phyloP scores from a whole-genome alignment of 495 filamentous ascomycete species.

The Penicillium psychrofluorescens region DNA sequence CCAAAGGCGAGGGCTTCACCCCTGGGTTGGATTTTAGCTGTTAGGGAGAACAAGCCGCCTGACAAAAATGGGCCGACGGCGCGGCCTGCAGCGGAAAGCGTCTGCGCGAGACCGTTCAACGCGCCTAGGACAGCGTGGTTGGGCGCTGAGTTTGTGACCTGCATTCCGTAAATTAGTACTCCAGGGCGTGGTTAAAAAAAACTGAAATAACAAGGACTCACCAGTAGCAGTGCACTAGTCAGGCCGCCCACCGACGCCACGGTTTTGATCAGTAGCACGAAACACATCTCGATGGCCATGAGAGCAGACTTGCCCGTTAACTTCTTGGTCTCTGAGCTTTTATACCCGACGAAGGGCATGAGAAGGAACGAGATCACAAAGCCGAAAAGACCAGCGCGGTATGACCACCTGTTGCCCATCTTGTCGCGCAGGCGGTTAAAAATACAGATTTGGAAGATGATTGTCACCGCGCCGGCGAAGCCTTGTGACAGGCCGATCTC shows the following conservation, averaged over 20 bases:
- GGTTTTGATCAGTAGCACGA: slow-evolving; percentile 78
- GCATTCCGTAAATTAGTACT: slow-evolving; percentile 6
- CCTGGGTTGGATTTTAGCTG: slow-evolving; percentile 60
- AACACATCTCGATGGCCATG: slow-evolving; percentile 61
- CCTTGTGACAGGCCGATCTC: slow-evolving; percentile 83
- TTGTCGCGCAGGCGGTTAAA: slow-evolving; percentile 74
- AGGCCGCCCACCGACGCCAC: slow-evolving; percentile 82
- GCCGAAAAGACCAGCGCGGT: slow-evolving; percentile 69
- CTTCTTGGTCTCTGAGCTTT: slow-evolving; percentile 40
- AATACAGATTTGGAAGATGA: slow-evolving; percentile 78
- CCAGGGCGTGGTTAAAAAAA: not conserved
- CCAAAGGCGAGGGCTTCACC: slow-evolving; percentile 84
- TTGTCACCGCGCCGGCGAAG: slow-evolving; percentile 75
- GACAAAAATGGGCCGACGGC: slow-evolving; percentile 84
- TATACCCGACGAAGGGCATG: slow-evolving; percentile 86
- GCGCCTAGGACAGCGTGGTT: slow-evolving; percentile 81
- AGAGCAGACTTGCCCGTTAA: slow-evolving; percentile 54
- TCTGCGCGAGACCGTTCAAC: slow-evolving; percentile 90
- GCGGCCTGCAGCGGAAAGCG: slow-evolving; percentile 82
- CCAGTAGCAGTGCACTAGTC: slow-evolving; percentile 80
- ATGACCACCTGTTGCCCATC: slow-evolving; percentile 79
- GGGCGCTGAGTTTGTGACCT: slow-evolving; percentile 91
- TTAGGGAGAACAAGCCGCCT: slow-evolving; percentile 72
- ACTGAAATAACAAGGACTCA: slow-evolving; percentile 22
- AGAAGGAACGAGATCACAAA: slow-evolving; percentile 77